A percentile compares a stretch with the other conserved stretches of the same genome.
These are phyloP conservation scores for Venturia asperata DNA, from an alignment of 2,329 filamentous ascomycete species.

Conservation along the genomic window DNA sequence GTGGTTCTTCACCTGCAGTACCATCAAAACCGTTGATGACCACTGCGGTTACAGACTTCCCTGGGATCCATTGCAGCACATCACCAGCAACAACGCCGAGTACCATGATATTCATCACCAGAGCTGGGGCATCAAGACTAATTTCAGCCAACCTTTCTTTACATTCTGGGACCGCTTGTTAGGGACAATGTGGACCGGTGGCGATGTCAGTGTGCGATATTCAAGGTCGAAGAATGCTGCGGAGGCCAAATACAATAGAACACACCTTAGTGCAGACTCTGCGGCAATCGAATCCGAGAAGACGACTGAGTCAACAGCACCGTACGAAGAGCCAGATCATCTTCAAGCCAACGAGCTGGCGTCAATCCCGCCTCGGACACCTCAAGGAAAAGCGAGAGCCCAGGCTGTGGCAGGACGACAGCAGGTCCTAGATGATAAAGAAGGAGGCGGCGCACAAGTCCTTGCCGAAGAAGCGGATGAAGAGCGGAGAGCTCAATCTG, in stretches of 20 bases:
- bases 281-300: not conserved
- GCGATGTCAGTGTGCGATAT: constrained; percentile 8
- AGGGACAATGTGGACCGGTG: constrained; percentile 71
- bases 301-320: not conserved
- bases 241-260: constrained; percentile 7
- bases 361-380: constrained; percentile 23
- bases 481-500: constrained; percentile 27
- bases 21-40: constrained; percentile 94
- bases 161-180: constrained; percentile 87
- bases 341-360: constrained; percentile 5
- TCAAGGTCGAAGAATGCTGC: constrained; percentile 9
- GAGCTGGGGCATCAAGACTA: constrained; percentile 97
- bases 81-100: constrained; percentile 89
- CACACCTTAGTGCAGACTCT: not conserved
- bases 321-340: constrained; percentile 15
- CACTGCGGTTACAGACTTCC: constrained; percentile 96
- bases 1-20: constrained; percentile 80
- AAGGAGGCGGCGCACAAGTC: constrained; percentile 32
- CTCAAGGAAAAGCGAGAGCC: constrained; percentile 32
- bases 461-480: constrained; percentile 36
- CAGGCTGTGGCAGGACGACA: constrained; percentile 36
- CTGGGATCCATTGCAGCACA: constrained; percentile 85
- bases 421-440: constrained; percentile 35
- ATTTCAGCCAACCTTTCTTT: constrained; percentile 87
- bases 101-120: constrained; percentile 99